Evolutionary conservation across 306 rosid genomes (phyloP), one percentile per base, ranked within the genome.

Genomic region (Fragaria ananassa): DNA sequence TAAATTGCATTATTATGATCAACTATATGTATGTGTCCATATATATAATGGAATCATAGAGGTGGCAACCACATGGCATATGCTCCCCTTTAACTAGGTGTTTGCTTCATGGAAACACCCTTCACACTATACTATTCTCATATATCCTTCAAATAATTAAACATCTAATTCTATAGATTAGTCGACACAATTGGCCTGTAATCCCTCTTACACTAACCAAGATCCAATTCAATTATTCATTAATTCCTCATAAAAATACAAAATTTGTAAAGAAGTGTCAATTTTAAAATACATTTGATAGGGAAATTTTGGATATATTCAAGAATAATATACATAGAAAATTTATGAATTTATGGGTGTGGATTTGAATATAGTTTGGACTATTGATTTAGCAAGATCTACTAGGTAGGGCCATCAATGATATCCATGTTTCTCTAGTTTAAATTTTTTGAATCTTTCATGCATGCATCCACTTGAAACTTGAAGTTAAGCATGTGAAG

Each of bases 1-100:
- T 74, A 76, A 72, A 77, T 35, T 77, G 82, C 58, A 77, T 67
- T 68, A 68, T 68, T 72, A 61, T 60, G n/a, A n/a, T 80, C 8
- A 75, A 58, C 70, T 80, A 35, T 79, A 79, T 66, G 54, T 79
- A 60, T 31, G 4, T 31, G 34, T 31, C 3, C 0, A 31, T 31
- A 60, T 5, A 60, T 12, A 64, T 27, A 64, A 34, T 64, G 6
- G 8, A 83, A 82, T 76, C 51, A 27, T 72, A 23, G 79, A 78
- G 96, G 77, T 89, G 88, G 87, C 95, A 84, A 86, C n/a, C 96
- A 93, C 98, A 89, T 93, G 97, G 82, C 74, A 58, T 49, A 70
- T 89, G 84, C 89, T 60, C 83, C 71, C 78, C 76, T 78, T 82
- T 72, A 83, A 82, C 86, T 35, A 9, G 68, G 79, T 83, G 92